Percentiles rank a stretch among this genome's conserved stretches.
Conservation (phyloP, 805 yeast species). For the Wickerhamiella kurtzmanii region DNA sequence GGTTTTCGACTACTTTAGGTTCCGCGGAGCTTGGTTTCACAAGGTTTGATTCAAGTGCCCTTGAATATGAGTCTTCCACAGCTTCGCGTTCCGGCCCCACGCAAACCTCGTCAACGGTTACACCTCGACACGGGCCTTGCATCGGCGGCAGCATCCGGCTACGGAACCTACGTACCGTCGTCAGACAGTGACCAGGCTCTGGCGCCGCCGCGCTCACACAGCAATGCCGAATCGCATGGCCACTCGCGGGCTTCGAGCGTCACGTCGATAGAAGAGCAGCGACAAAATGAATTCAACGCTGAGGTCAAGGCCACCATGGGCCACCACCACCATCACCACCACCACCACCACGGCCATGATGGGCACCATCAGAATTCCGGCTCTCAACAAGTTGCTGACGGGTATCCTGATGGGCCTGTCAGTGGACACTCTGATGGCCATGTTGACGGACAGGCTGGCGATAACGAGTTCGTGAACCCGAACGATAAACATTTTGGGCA, state of each 20-base stretch:
- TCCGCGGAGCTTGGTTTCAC: too few relatives aligned
- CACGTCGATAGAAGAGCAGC: not conserved
- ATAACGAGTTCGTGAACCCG: not conserved
- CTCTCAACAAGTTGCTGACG: not conserved
- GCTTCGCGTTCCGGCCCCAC: not conserved
- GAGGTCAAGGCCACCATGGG: not conserved
- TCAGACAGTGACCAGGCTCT: not conserved
- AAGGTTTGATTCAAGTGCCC: too few relatives aligned
- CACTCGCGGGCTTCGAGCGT: slow-evolving; percentile 1
- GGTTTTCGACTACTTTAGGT: too few relatives aligned
- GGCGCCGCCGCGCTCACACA: not conserved
- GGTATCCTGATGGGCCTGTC: not conserved
- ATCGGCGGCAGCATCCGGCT: not conserved
- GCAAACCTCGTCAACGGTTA: not conserved
- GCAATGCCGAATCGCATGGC: not conserved
- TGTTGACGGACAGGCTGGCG: too few relatives aligned
- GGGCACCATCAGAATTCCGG: not conserved
- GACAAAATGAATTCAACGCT: not conserved
- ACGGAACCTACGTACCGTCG: not conserved
- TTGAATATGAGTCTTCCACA: not conserved
- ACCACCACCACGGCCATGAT: not conserved
- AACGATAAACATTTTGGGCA: not conserved
- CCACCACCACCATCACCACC: not conserved
- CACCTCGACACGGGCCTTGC: slow-evolving; percentile 1
- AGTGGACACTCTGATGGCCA: not conserved